A percentile compares a stretch with the other conserved stretches of the same genome.
Conservation (phyloP, 2,329 filamentous ascomycete species). For the Dothiorella sarmentorum region DNA sequence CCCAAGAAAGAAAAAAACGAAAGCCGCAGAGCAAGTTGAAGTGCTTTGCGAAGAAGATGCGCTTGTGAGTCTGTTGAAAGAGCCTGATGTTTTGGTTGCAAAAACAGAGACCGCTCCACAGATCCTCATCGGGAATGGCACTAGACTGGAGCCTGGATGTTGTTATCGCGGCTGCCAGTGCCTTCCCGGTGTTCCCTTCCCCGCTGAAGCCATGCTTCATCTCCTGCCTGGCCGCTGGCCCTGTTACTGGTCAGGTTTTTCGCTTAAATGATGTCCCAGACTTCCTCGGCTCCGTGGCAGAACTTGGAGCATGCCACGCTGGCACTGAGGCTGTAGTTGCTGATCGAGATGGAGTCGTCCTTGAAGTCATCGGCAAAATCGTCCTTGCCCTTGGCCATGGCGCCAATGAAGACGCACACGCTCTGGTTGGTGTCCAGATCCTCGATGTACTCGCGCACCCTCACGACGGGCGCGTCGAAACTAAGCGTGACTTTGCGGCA, state of each 20-base stretch:
- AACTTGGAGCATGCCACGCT: slow-evolving; percentile 99
- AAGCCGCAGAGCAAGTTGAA: slow-evolving; percentile 59
- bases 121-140: slow-evolving; percentile 52
- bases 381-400: slow-evolving; percentile 96
- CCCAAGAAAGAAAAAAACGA: slow-evolving; percentile 40
- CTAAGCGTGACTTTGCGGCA: slow-evolving; percentile 97
- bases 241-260: background rate
- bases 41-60: slow-evolving; percentile 55
- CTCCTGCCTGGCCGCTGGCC: background rate
- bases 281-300: slow-evolving; percentile 95
- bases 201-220: slow-evolving; percentile 14
- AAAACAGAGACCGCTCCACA: slow-evolving; percentile 74
- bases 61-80: slow-evolving; percentile 73
- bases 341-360: slow-evolving; percentile 97
- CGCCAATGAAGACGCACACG: slow-evolving; percentile 95
- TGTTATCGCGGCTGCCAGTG: slow-evolving; percentile 59
- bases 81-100: slow-evolving; percentile 77
- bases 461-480: slow-evolving; percentile 85
- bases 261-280: slow-evolving; percentile 84
- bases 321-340: slow-evolving; percentile 94
- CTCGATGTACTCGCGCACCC: slow-evolving; percentile 84
- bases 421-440: slow-evolving; percentile 78
- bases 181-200: slow-evolving; percentile 20
- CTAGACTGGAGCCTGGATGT: slow-evolving; percentile 59
- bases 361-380: slow-evolving; percentile 93